Conservation (phyloP, 2,329 filamentous ascomycete genomes). For the Hirsutella thompsonii region DNA sequence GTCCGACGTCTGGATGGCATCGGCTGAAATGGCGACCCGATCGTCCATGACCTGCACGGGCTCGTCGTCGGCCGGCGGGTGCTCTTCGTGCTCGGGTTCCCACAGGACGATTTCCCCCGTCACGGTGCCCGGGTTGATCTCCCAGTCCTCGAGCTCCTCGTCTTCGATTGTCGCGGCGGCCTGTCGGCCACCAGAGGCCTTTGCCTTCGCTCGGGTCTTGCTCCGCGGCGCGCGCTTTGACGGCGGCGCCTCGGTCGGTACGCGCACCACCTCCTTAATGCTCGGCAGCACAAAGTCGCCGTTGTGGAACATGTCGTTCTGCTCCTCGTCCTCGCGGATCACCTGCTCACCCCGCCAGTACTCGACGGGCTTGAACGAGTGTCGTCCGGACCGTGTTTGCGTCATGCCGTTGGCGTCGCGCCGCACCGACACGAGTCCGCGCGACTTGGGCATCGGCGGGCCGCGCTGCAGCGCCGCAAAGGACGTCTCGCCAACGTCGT, state of each 20-base stretch:
- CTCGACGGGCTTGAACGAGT: slow-evolving; percentile 64
- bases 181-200: slow-evolving; percentile 17
- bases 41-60: slow-evolving; percentile 39
- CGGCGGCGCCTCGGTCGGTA: slow-evolving; percentile 40
- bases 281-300: slow-evolving; percentile 47
- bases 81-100: slow-evolving; percentile 42
- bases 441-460: slow-evolving; percentile 40
- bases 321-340: slow-evolving; percentile 51
- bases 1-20: slow-evolving; percentile 42
- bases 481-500: slow-evolving; percentile 30
- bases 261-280: slow-evolving; percentile 67
- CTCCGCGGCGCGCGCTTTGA: slow-evolving; percentile 12
- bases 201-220: slow-evolving; percentile 16
- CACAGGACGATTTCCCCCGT: slow-evolving; percentile 51
- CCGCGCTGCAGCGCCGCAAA: slow-evolving; percentile 36
- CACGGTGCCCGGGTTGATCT: slow-evolving; percentile 51
- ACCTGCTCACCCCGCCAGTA: slow-evolving; percentile 80
- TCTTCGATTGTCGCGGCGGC: slow-evolving; percentile 35
- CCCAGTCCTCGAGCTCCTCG: slow-evolving; percentile 55
- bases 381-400: slow-evolving; percentile 63
- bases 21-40: slow-evolving; percentile 41
- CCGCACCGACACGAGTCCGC: slow-evolving; percentile 39
- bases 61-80: slow-evolving; percentile 41
- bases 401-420: slow-evolving; percentile 36
- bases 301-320: slow-evolving; percentile 30